Evolutionary conservation across 1,284 basidiomycete species (phyloP), one percentile per base, ranked within the genome.

Genomic region (Butyriboletus appendiculatus): DNA sequence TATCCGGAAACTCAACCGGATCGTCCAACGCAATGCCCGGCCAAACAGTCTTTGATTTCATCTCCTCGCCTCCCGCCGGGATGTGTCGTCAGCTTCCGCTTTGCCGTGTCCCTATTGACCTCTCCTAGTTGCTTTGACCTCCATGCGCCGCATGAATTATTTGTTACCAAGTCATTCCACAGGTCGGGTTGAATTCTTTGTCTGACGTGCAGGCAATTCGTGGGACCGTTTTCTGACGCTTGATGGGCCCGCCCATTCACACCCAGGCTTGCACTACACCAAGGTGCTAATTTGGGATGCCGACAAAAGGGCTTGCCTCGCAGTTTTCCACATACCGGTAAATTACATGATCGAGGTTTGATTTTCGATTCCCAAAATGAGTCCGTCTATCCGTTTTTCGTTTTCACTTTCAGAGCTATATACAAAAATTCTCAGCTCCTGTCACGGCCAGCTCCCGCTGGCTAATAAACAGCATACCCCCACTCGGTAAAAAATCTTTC

Each of bases 321-420:
- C 28, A 14, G 45, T 20, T 1, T 26, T 16, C 54, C 41, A 37
- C 38, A 51, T 50, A 26, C 28, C 26, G 39, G 46, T 57, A 43
- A 57, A 55, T 57, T 57, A 34, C 12, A 35, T 26, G 57, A 53
- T 52, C 28, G 50, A 53, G 35, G 51, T 56, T 59, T 56, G 57
- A 56, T 56, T 53, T 58, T 56, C 16, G 11, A 42, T 57, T 57
- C 33, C 46, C 39, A 56, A 58, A 58, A 45, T 7, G 44, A 15
- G 15, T 39, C 24, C 54, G 30, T 48, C 28, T 40, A 30, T 43
- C 55, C 55, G 39, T 55, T 43, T 52, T 35, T 22, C 55, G 48
- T 41, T 51, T 47, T 39, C 45, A 56, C 41, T 59, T 43, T 41
- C 24, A 44, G 26, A 44, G 20, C 4, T 43, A 46, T 43, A 47